phyloP scores from a whole-genome alignment of 768 basidiomycete species.

The Mycena albidolilacea region DNA sequence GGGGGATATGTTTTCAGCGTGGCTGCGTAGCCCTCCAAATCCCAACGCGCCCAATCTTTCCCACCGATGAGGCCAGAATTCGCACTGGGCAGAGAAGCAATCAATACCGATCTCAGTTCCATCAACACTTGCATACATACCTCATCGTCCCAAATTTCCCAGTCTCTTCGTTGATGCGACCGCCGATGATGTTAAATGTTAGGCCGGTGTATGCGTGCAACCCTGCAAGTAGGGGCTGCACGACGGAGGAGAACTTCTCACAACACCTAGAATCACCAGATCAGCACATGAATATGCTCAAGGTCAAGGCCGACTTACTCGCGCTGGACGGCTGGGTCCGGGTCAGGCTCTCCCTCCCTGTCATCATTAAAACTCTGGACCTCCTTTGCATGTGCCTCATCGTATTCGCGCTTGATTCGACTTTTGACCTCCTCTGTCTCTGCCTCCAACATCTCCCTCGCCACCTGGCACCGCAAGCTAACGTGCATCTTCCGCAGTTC shows the following conservation, averaged over 20 bases:
- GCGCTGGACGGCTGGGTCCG: not conserved
- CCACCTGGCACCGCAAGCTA: not conserved
- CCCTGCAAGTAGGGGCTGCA: not conserved
- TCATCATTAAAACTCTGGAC: not conserved
- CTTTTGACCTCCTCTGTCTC: not conserved
- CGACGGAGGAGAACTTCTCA: not conserved
- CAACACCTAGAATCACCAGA: not conserved
- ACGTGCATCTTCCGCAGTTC: not conserved
- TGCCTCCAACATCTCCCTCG: not conserved
- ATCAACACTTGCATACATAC: not conserved
- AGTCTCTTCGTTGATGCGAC: not conserved
- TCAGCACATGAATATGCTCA: not conserved
- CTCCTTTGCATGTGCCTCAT: not conserved
- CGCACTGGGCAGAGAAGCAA: not conserved
- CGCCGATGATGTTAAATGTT: not conserved
- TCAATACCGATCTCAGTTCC: too few species aligned
- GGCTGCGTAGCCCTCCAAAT: not conserved
- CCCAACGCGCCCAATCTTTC: slow-evolving; percentile 12
- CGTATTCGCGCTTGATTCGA: not conserved
- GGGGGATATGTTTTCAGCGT: not conserved
- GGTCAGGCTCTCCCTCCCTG: not conserved
- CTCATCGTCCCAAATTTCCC: not conserved
- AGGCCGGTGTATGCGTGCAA: slow-evolving; percentile 7
- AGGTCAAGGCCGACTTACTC: not conserved
- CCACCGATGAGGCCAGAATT: not conserved